These are phyloP conservation scores for Xerocomellus amylosporus DNA, from an alignment of 768 basidiomycete species.

Conservation along the genomic window DNA sequence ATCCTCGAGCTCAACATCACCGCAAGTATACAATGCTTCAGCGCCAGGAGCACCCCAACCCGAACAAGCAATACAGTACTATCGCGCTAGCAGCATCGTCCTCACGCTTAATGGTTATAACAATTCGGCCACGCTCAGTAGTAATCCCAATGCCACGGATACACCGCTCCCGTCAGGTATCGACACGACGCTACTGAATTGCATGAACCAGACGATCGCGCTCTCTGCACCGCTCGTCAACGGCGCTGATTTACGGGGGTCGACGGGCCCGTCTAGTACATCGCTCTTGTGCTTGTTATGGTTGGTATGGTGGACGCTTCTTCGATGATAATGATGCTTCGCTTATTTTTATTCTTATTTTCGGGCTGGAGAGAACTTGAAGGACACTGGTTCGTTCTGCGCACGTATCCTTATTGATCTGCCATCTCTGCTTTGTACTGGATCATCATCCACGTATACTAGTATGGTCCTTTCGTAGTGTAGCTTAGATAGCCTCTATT, in stretches of 20 bases:
- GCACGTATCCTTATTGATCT: background rate
- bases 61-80: constrained; percentile 64
- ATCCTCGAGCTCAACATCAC: constrained; percentile 32
- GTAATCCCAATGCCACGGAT: constrained; percentile 40
- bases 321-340: background rate
- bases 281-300: constrained; percentile 16
- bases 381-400: background rate
- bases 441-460: background rate
- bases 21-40: constrained; percentile 32
- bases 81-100: constrained; percentile 61
- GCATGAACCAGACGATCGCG: constrained; percentile 64
- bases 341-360: background rate
- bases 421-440: background rate
- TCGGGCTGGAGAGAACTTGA: background rate
- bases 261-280: constrained; percentile 1
- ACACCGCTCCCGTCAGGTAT: constrained; percentile 51
- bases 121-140: constrained; percentile 49
- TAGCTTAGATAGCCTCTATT: too few species aligned
- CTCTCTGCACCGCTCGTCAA: constrained; percentile 54
- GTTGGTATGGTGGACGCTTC: constrained; percentile 18
- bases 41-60: constrained; percentile 35
- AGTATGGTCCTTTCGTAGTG: background rate
- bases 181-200: constrained; percentile 49
- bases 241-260: constrained; percentile 23
- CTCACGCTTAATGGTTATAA: constrained; percentile 67